A percentile compares a stretch with the other conserved stretches of the same genome.
Evolutionary conservation across 495 filamentous ascomycete species (phyloP).

Genomic region (Podospora appendiculata): DNA sequence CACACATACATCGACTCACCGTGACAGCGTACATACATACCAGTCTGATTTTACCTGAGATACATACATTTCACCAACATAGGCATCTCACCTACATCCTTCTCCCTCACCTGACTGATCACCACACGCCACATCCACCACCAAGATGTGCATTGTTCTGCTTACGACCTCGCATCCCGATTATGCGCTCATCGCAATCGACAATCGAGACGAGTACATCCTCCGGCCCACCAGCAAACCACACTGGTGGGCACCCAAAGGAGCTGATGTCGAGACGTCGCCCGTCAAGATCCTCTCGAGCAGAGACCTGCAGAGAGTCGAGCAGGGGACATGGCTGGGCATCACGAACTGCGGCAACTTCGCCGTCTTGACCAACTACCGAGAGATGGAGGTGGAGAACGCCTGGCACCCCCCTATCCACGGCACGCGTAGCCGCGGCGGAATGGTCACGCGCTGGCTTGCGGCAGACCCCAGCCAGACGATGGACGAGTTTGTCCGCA

Average conservation of each 20-base stretch:
- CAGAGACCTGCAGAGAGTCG: conserved; percentile 42
- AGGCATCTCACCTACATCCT: background rate
- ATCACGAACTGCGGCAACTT: conserved; percentile 78
- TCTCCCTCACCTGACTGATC: background rate
- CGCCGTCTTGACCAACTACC: conserved; percentile 91
- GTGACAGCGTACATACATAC: no score
- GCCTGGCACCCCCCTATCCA: conserved; percentile 39
- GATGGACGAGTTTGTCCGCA: conserved; percentile 59
- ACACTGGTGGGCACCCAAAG: conserved; percentile 65
- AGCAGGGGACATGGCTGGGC: conserved; percentile 86
- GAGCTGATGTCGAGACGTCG: conserved; percentile 19
- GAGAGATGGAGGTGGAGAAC: conserved; percentile 57
- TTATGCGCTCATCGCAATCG: conserved; percentile 82
- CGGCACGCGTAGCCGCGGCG: conserved; percentile 65
- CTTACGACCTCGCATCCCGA: conserved; percentile 83
- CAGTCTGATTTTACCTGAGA: no score
- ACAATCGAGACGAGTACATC: conserved; percentile 96
- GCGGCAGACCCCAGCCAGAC: conserved; percentile 37
- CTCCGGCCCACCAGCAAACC: conserved; percentile 76
- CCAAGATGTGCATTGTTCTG: conserved; percentile 84
- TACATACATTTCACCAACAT: no score
- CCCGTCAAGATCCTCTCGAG: conserved; percentile 34
- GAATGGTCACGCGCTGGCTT: conserved; percentile 85
- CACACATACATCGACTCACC: no score
- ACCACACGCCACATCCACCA: background rate